Conservation (phyloP, 306 rosid genomes). For the Prunus mira region DNA sequence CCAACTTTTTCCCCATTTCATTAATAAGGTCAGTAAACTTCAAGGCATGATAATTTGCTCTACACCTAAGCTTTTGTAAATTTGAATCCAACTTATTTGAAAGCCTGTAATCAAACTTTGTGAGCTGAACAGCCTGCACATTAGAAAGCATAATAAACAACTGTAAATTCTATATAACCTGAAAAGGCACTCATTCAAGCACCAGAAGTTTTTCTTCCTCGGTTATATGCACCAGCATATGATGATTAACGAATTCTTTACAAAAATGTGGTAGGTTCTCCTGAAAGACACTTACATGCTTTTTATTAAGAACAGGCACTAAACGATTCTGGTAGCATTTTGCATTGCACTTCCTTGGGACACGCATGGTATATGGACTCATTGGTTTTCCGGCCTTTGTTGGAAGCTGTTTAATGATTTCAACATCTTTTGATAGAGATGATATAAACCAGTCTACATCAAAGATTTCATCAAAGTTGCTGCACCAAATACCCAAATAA, state of each 20-base stretch:
- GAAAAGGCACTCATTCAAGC: no score
- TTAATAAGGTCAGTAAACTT: slow-evolving; percentile 37
- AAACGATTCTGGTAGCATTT: slow-evolving; percentile 62
- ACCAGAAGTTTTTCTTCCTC: no score
- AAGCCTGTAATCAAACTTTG: slow-evolving; percentile 87
- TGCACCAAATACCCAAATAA: no score
- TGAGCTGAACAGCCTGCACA: slow-evolving; percentile 69
- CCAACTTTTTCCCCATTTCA: no score
- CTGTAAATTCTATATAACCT: no score
- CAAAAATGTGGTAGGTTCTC: no score
- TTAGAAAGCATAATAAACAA: not conserved
- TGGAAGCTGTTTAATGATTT: slow-evolving; percentile 62
- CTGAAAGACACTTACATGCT: slow-evolving; percentile 50
- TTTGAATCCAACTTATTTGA: slow-evolving; percentile 58
- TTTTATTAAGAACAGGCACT: slow-evolving; percentile 59
- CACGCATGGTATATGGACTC: slow-evolving; percentile 57
- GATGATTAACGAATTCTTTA: no score
- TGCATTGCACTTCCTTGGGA: slow-evolving; percentile 82
- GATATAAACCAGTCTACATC: no score
- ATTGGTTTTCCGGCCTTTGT: slow-evolving; percentile 31
- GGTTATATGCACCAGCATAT: no score
- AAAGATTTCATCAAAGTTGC: no score
- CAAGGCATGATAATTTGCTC: slow-evolving; percentile 83
- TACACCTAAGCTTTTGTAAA: slow-evolving; percentile 76
- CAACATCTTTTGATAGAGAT: slow-evolving; percentile 61